Conservation (phyloP, 192 early-diverging fungal species). For the Umbelopsis isabellina region DNA sequence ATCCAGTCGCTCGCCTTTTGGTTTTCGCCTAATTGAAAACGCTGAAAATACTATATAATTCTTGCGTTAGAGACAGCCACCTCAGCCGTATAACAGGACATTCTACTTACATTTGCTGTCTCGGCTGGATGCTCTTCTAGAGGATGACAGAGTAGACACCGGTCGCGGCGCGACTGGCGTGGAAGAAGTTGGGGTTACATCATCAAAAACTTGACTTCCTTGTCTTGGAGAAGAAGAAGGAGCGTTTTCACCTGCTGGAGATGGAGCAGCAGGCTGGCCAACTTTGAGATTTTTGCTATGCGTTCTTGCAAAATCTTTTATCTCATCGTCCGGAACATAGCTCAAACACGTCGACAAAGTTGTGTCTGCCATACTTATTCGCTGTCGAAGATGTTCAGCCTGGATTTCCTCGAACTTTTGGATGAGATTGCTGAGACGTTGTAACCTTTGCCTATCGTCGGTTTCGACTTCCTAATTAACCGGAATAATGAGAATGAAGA, state of each 20-base stretch:
- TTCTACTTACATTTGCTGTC: constrained; percentile 8
- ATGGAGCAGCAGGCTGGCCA: not conserved
- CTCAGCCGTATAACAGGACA: not conserved
- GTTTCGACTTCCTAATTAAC: not conserved
- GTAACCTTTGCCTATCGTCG: constrained; percentile 10
- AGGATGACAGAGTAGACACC: not conserved
- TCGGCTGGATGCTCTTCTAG: constrained; percentile 2
- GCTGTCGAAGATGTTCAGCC: constrained; percentile 17
- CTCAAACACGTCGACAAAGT: constrained; percentile 32
- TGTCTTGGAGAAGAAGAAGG: not conserved
- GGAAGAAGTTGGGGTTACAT: not conserved
- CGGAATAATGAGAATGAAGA: not conserved
- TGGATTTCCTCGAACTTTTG: constrained; percentile 25
- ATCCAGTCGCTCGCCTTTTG: constrained; percentile 1
- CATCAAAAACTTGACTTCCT: too few relatives aligned
- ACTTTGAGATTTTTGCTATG: constrained; percentile 2
- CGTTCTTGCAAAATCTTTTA: not conserved
- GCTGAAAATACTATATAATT: constrained; percentile 1
- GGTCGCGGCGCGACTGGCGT: not conserved
- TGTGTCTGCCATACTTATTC: constrained; percentile 15
- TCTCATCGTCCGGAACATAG: not conserved
- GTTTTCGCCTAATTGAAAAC: constrained; percentile 5
- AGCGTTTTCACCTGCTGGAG: not conserved
- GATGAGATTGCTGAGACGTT: not conserved
- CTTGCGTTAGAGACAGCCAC: too few relatives aligned